Base-by-base conservation (phyloP, 495 filamentous ascomycete genomes). In the Neurospora sp. region DNA sequence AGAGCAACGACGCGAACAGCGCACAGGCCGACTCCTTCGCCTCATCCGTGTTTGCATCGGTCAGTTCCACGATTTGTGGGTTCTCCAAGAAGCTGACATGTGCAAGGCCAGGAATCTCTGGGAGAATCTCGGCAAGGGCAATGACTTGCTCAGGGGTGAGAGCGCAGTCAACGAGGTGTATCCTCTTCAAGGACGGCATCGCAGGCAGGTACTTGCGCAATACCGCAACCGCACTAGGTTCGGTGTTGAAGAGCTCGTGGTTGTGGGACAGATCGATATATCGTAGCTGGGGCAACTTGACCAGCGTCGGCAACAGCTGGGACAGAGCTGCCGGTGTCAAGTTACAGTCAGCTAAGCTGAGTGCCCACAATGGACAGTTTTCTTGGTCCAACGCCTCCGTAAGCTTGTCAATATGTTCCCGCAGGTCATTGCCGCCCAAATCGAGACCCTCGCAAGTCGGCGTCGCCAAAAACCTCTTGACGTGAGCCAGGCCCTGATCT, bases 201-300 rank as follows among this genome's bases (percentile, higher is more conserved):
- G 93, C 91, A 2, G 94, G 93, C 48, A 98, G 82, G 81, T 94
- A 97, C 79, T 92, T 92, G 71, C 96, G 85, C 74, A 98, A 88
- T 2, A 92, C 82, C 10, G 87, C 86, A 62, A 98, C 83, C 10
- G 94, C 92, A 75, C 89, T 93, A n/a, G 92, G 90, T 39, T 91
- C 84, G 5, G 84, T 82, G 34, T 89, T 86, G 78, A 98, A 98
- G 10, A 99, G 85, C 28, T 87, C 90, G 19, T 86, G 91, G 76
- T 98, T 99, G 74, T 97, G 93, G 1, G 92, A 95, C 40, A 99
- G 85, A 78, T 99, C 96, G 73, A 99, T 88, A 74, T 97, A 96
- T 43, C 92, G 90, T 77, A 97, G 92, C 71, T 91, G 85, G n/a
- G 86, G 86, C 69, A 98, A 86, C 73, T 85, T 86, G 8, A 88